Conservation (phyloP, 176 grass and related monocot genomes). For the Aegilops sharonensis region DNA sequence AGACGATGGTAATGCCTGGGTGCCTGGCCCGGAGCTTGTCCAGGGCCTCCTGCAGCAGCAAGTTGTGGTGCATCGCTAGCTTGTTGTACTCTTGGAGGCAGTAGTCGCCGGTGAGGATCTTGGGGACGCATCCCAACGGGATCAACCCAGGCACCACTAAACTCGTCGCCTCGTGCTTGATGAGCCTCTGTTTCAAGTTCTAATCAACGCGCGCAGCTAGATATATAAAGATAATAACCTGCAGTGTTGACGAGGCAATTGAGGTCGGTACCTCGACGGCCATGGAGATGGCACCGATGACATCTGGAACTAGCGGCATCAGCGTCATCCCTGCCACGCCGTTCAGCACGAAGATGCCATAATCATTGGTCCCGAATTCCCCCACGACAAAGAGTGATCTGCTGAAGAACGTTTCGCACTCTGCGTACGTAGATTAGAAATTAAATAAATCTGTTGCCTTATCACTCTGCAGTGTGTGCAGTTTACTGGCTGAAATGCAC, state of each 20-base stretch:
- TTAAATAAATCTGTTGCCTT: too few species aligned
- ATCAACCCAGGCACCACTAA: conserved; percentile 2
- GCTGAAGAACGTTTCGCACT: conserved; percentile 29
- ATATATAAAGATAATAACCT: too few species aligned
- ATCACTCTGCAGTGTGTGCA: too few species aligned
- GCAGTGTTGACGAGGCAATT: too few species aligned
- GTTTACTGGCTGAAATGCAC: too few species aligned
- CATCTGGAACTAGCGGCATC: conserved; percentile 10
- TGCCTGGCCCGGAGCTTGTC: conserved; percentile 23
- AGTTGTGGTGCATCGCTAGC: conserved; percentile 41
- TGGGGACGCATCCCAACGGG: conserved; percentile 39
- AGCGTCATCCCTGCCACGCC: conserved; percentile 1
- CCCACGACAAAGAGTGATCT: conserved; percentile 47
- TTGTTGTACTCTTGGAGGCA: conserved; percentile 44
- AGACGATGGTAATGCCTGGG: conserved; percentile 28
- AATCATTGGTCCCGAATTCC: conserved; percentile 37
- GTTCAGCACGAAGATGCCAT: not conserved
- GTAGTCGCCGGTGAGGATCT: conserved; percentile 22
- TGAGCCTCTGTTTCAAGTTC: not conserved
- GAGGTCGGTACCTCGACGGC: conserved; percentile 35
- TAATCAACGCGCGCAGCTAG: too few species aligned
- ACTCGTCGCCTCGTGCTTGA: conserved; percentile 10
- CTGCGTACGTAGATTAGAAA: not conserved
- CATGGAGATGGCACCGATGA: conserved; percentile 30
- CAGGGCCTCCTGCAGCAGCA: conserved; percentile 20